A percentile compares a stretch with the other conserved stretches of the same genome.
phyloP scores from a whole-genome alignment of 2,329 filamentous ascomycete genomes.

The Thielaviopsis populi region DNA sequence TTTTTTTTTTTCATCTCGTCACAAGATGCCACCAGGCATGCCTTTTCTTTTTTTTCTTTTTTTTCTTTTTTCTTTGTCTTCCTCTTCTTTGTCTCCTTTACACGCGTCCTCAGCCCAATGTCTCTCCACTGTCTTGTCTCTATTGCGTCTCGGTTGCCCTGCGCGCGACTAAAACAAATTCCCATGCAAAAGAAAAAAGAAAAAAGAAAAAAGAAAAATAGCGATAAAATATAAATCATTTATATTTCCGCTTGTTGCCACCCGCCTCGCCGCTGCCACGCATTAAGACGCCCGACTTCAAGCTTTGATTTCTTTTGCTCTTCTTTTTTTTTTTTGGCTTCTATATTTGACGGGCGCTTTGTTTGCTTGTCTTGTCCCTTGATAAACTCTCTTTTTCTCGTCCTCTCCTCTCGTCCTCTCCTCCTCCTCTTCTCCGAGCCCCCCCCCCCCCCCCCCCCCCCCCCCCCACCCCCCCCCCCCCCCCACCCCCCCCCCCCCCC shows the following conservation, averaged over 20 bases:
- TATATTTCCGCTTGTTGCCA: no score
- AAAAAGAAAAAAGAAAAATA: background rate
- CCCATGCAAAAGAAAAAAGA: background rate
- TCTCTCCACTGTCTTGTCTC: background rate
- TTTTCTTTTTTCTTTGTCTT: background rate
- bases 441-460: background rate
- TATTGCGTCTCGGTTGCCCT: background rate
- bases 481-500: background rate
- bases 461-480: background rate
- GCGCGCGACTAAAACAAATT: background rate
- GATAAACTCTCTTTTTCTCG: constrained; percentile 3
- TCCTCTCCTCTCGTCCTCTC: background rate
- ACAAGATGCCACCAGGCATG: no score
- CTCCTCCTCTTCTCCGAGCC: background rate
- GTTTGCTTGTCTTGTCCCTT: background rate
- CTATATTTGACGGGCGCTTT: background rate
- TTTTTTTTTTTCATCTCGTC: no score
- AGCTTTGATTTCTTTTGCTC: background rate
- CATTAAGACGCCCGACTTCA: background rate
- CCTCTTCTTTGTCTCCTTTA: background rate
- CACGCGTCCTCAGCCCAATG: background rate
- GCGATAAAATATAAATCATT: no score
- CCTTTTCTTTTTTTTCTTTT: background rate
- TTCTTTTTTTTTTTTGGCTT: background rate
- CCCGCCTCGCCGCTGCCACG: no score